Base-by-base conservation (phyloP, 139 green algal genomes). In the Penium margaritaceum region DNA sequence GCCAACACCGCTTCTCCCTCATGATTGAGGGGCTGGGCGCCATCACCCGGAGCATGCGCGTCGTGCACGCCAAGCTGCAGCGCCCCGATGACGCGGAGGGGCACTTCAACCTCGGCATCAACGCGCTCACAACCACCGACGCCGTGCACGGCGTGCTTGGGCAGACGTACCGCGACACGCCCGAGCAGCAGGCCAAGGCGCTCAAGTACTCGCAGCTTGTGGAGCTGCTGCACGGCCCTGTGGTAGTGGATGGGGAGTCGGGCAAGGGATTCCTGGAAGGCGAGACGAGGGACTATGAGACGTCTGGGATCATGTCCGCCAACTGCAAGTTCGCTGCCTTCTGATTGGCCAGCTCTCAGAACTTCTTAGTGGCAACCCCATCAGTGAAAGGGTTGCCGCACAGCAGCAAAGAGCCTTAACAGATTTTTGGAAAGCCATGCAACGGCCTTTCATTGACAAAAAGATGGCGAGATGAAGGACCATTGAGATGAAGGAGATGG, bases 91-190 rank as follows among this genome's bases (percentile, higher is more conserved):
- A 65, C 21, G 57, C 57, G 6, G 29, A 65, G 57, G 57, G 15
- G 57, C 57, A 65, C 57, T 35, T 65, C 57, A 65, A 65, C 21
- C 21, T 71, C 21, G 32, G 29, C 32, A 32, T 71, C n/a, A 17
- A 35, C 21, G 57, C 27, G 29, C 57, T 65, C 15, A n/a, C 27
- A n/a, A 19, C n/a, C 63, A 68, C 68, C 14, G 24, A 33, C 21
- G 36, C 19, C 33, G 58, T 75, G 54, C 68, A 75, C 58, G 68
- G 68, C 54, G 51, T 75, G 36, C 51, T 75, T 32, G 68, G 68
- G 33, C 68, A 75, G 51, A 75, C 68, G 30, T 75, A 70, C 68
- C 57, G 57, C 57, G 57, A 65, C 15, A n/a, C 27, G 21, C 57
- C 27, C 57, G 57, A 21, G 29, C 29, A 65, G 57, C n/a, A n/a